Conservation (phyloP, 2,329 filamentous ascomycete genomes). For the Monilinia polystroma region DNA sequence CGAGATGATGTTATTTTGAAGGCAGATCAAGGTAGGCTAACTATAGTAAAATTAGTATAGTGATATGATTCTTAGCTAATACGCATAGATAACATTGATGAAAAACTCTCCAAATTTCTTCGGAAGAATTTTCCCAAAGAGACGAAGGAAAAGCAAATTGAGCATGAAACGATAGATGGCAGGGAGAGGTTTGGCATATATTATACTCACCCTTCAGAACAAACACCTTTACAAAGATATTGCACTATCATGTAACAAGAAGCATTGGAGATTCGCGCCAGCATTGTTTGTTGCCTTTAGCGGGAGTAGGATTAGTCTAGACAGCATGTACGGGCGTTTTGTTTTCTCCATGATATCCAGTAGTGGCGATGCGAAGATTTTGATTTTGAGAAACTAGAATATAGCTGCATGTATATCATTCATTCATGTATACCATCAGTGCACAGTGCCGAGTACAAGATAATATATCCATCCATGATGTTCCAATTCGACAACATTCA, state of each 20-base stretch:
- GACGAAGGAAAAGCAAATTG: slow-evolving; percentile 63
- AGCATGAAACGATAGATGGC: slow-evolving; percentile 74
- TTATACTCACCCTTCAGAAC: slow-evolving; percentile 48
- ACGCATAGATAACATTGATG: slow-evolving; percentile 66
- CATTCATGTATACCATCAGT: no score
- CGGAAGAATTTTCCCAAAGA: slow-evolving; percentile 74
- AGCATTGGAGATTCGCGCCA: not conserved
- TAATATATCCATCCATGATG: no score
- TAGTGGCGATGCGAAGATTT: not conserved
- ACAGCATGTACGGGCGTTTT: not conserved
- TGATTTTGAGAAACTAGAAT: no score
- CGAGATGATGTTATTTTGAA: slow-evolving; percentile 67
- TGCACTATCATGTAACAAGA: slow-evolving; percentile 57
- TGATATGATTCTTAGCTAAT: not conserved
- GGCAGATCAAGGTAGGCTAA: slow-evolving; percentile 60
- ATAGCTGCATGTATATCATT: no score
- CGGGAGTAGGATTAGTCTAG: not conserved
- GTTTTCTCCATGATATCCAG: slow-evolving; percentile 6
- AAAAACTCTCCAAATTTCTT: slow-evolving; percentile 65
- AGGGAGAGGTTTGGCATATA: slow-evolving; percentile 68
- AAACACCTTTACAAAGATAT: slow-evolving; percentile 45
- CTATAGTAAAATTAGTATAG: not conserved
- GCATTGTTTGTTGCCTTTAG: slow-evolving; percentile 1
- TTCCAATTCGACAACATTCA: no score
- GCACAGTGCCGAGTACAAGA: no score